Evolutionary conservation across 2,329 filamentous ascomycete species (phyloP).

Genomic region (Ceratocystis papillata): DNA sequence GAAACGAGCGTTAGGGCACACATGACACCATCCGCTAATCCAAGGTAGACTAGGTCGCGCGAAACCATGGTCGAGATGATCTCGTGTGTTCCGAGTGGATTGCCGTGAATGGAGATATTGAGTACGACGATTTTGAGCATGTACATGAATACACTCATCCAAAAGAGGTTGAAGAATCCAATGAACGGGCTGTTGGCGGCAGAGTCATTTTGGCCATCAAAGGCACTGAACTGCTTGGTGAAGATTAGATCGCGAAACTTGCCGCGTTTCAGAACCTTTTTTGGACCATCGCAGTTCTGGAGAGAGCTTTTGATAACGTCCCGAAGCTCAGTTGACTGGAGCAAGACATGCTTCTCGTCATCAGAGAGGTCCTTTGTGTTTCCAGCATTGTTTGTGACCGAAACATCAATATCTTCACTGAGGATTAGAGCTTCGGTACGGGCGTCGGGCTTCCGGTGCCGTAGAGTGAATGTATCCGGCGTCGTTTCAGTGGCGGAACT

Average conservation of each 20-base stretch:
- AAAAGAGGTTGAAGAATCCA: constrained; percentile 71
- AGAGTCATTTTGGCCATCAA: constrained; percentile 59
- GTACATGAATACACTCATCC: constrained; percentile 57
- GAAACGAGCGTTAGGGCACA: constrained; percentile 55
- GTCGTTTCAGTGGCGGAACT: neutral
- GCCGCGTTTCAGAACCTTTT: constrained; percentile 21
- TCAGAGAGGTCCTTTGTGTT: constrained; percentile 28
- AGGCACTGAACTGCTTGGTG: constrained; percentile 60
- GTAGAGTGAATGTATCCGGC: neutral
- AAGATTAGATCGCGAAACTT: constrained; percentile 50
- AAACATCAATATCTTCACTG: constrained; percentile 25
- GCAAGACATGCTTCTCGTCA: constrained; percentile 17
- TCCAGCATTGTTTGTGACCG: constrained; percentile 19
- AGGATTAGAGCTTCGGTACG: constrained; percentile 22
- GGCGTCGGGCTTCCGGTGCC: constrained; percentile 15
- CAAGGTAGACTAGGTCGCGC: constrained; percentile 43
- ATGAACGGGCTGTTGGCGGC: constrained; percentile 60
- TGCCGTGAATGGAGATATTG: constrained; percentile 60
- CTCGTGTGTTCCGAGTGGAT: constrained; percentile 57
- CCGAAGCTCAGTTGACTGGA: constrained; percentile 21
- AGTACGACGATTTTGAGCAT: constrained; percentile 55
- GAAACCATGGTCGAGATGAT: constrained; percentile 58
- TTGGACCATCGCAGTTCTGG: constrained; percentile 3
- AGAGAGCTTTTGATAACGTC: constrained; percentile 17
- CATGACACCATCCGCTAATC: constrained; percentile 58